phyloP scores from a whole-genome alignment of 2,329 filamentous ascomycete species.

The Beauveria bassiana region DNA sequence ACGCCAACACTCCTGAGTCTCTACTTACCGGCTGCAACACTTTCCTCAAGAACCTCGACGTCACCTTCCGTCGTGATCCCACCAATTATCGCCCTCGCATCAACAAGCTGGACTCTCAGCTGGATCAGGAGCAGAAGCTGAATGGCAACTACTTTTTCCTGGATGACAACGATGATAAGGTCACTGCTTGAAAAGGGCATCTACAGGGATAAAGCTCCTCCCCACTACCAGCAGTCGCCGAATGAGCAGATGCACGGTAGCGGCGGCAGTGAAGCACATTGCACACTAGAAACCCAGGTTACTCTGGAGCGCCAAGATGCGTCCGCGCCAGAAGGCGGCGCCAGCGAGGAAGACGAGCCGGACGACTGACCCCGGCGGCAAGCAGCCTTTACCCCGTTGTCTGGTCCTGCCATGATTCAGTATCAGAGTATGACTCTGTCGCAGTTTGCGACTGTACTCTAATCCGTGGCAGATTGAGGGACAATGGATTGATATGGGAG shows the following conservation, averaged over 20 bases:
- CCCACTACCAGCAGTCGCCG: slow-evolving; percentile 19
- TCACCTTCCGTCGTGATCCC: slow-evolving; percentile 97
- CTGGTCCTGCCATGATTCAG: slow-evolving; percentile 44
- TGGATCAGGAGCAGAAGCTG: slow-evolving; percentile 96
- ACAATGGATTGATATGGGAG: slow-evolving; percentile 54
- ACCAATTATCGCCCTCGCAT: slow-evolving; percentile 95
- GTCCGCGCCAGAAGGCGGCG: slow-evolving; percentile 38
- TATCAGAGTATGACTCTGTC: background rate
- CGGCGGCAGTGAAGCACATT: background rate
- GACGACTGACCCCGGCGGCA: slow-evolving; percentile 53
- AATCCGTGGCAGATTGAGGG: slow-evolving; percentile 43
- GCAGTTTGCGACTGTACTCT: background rate
- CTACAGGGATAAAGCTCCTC: slow-evolving; percentile 25
- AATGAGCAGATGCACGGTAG: slow-evolving; percentile 6
- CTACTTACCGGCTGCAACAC: slow-evolving; percentile 92
- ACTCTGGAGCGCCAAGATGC: slow-evolving; percentile 17
- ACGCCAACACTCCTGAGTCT: slow-evolving; percentile 84
- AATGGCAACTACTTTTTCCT: slow-evolving; percentile 96
- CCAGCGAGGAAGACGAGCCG: slow-evolving; percentile 58
- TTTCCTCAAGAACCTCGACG: slow-evolving; percentile 93
- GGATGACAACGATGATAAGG: slow-evolving; percentile 56
- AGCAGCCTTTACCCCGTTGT: slow-evolving; percentile 59
- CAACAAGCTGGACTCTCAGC: slow-evolving; percentile 92
- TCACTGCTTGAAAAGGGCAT: slow-evolving; percentile 52
- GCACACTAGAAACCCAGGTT: background rate